A percentile compares a stretch with the other conserved stretches of the same genome.
Evolutionary conservation across 2,329 filamentous ascomycete genomes (phyloP).

Genomic region (Calonectria multiphialidica): DNA sequence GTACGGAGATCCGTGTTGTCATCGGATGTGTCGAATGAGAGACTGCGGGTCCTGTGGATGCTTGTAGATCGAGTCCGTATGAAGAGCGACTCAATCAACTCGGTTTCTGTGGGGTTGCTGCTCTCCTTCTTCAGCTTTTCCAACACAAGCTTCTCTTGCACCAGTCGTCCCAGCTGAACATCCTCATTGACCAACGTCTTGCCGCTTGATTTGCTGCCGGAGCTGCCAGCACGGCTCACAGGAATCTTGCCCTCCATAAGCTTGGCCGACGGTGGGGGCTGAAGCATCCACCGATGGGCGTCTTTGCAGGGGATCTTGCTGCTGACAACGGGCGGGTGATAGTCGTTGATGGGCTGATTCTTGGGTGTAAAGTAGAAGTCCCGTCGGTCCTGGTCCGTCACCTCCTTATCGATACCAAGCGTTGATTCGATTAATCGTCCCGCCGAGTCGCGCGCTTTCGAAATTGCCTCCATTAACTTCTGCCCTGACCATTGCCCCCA

Average conservation of each 20-base stretch:
- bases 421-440: constrained; percentile 66
- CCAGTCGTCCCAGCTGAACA: constrained; percentile 55
- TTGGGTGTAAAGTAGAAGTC: constrained; percentile 71
- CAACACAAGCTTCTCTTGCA: constrained; percentile 60
- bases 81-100: constrained; percentile 58
- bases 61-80: constrained; percentile 48
- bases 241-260: constrained; percentile 90
- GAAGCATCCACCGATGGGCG: constrained; percentile 90
- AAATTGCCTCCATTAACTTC: constrained; percentile 68
- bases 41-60: constrained; percentile 50
- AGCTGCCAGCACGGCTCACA: constrained; percentile 72
- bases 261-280: constrained; percentile 89
- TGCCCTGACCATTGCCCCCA: constrained; percentile 77
- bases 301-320: constrained; percentile 77
- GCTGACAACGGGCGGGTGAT: constrained; percentile 87
- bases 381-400: constrained; percentile 65
- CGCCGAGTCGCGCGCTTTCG: constrained; percentile 68
- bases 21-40: constrained; percentile 53
- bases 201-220: constrained; percentile 63
- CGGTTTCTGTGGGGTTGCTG: constrained; percentile 55
- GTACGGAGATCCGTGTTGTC: constrained; percentile 47
- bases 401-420: constrained; percentile 63
- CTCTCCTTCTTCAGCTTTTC: constrained; percentile 59
- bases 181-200: constrained; percentile 57
- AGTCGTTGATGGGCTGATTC: constrained; percentile 85